Percentiles rank a stretch among this genome's conserved stretches.
Evolutionary conservation across 805 yeast species (phyloP).

Genomic region (Diddensiella santjacobensis): DNA sequence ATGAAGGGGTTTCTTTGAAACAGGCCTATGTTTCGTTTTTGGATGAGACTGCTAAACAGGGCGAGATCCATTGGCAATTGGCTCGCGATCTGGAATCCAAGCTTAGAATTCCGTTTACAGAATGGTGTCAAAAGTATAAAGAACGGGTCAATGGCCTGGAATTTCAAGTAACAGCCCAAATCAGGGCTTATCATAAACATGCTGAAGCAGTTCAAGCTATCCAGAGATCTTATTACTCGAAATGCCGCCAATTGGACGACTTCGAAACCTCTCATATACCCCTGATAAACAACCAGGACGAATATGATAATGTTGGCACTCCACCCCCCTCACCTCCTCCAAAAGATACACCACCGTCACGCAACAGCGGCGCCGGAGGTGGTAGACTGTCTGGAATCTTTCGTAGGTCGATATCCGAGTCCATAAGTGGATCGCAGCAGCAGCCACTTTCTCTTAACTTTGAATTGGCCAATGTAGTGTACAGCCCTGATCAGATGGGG

Average conservation of each 20-base stretch:
- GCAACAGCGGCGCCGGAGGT: too few species aligned
- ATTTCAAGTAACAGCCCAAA: constrained; percentile 44
- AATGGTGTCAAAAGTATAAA: constrained; percentile 68
- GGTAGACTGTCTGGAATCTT: background rate
- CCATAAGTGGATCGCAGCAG: constrained; percentile 5
- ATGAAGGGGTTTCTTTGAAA: constrained; percentile 58
- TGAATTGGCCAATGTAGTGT: constrained; percentile 29
- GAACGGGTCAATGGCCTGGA: constrained; percentile 57
- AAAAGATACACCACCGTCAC: background rate
- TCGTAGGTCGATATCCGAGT: constrained; percentile 5
- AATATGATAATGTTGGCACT: background rate
- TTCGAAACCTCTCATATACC: background rate
- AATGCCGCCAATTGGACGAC: constrained; percentile 67
- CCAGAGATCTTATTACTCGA: constrained; percentile 62
- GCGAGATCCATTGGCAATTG: constrained; percentile 50
- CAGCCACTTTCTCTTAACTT: constrained; percentile 9
- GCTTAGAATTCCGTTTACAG: constrained; percentile 62
- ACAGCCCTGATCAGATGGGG: constrained; percentile 38
- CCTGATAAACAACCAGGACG: background rate
- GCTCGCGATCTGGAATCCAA: constrained; percentile 53
- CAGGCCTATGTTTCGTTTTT: constrained; percentile 52
- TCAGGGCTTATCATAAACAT: constrained; percentile 46
- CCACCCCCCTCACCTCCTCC: background rate
- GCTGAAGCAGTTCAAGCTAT: constrained; percentile 44
- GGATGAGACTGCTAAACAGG: constrained; percentile 50